Percentiles rank a stretch among this genome's conserved stretches.
phyloP scores from a whole-genome alignment of 768 basidiomycete genomes.

The Leccinum truebloodii region DNA sequence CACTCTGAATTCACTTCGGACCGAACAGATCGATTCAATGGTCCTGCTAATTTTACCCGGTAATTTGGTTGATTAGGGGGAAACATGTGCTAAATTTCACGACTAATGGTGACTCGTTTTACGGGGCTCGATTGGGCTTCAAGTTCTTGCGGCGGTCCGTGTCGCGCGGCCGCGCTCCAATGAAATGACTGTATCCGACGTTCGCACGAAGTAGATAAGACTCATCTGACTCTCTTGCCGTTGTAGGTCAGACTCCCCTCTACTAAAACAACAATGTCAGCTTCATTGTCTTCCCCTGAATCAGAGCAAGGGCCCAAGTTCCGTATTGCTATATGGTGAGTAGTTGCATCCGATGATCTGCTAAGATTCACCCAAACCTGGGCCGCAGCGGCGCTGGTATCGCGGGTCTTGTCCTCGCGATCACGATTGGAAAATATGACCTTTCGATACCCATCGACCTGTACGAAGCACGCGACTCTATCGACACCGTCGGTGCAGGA shows the following conservation, averaged over 20 bases:
- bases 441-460: slow-evolving; percentile 38
- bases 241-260: neutral
- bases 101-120: neutral
- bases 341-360: neutral
- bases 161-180: neutral
- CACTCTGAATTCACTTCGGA: neutral
- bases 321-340: slow-evolving; percentile 18
- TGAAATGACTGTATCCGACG: neutral
- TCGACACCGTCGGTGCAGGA: slow-evolving; percentile 44
- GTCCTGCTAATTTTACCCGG: neutral
- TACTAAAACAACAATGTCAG: neutral
- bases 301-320: neutral
- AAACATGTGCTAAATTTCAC: neutral
- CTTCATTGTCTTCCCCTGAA: neutral
- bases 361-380: neutral
- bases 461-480: slow-evolving; percentile 47
- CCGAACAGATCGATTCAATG: neutral
- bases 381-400: slow-evolving; percentile 41
- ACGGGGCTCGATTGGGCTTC: neutral
- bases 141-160: neutral
- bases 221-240: neutral
- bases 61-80: neutral
- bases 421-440: slow-evolving; percentile 37
- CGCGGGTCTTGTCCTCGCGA: slow-evolving; percentile 45
- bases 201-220: neutral